Base-by-base conservation (phyloP, 1,284 basidiomycete species). In the Puccinia triticina region DNA sequence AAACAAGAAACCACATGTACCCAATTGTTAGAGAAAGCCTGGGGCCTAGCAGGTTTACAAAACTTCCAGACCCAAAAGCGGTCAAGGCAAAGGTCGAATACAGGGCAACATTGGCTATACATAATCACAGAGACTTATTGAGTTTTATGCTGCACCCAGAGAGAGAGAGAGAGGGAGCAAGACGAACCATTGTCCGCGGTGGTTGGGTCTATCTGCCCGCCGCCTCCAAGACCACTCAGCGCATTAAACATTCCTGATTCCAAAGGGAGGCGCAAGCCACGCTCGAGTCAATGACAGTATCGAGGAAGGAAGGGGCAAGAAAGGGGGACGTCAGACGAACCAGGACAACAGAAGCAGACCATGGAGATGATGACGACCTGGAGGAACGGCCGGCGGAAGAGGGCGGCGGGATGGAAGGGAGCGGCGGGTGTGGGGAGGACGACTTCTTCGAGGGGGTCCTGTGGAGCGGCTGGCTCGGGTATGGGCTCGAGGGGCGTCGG, bases 11-110 rank as follows among this genome's bases (percentile, higher is more conserved):
- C 37, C 10, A 71, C 0, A 72, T 29, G 29, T 91, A 91, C 74
- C 93, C 93, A 21, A 94, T 84, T 34, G 91, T 88, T 23, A 95
- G 90, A 0, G 93, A 93, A 16, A 91, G 84, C 26, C 90, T 89
- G 40, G 92, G 89, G n/a, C 93, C 93, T 53, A 95, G 88, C 83
- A 90, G 84, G 85, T 88, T 88, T 86, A 88, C 84, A 71, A 90
- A 89, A 90, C 85, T 94, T 92, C 88, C 93, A 91, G 87, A 93
- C 88, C 34, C 92, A 83, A 86, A 86, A 59, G 85, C 85, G 59
- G 86, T 84, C 46, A 59, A 84, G 29, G 86, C 84, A 59, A 86
- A 86, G 78, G 83, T 84, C 46, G 85, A 84, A 84, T 86, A 86
- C 18, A 83, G 40, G 8, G 75, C 82, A 12, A 83, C 73, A 55